A percentile compares a stretch with the other conserved stretches of the same genome.
phyloP scores from a whole-genome alignment of 768 basidiomycete species.

The Tulasnella sp. region DNA sequence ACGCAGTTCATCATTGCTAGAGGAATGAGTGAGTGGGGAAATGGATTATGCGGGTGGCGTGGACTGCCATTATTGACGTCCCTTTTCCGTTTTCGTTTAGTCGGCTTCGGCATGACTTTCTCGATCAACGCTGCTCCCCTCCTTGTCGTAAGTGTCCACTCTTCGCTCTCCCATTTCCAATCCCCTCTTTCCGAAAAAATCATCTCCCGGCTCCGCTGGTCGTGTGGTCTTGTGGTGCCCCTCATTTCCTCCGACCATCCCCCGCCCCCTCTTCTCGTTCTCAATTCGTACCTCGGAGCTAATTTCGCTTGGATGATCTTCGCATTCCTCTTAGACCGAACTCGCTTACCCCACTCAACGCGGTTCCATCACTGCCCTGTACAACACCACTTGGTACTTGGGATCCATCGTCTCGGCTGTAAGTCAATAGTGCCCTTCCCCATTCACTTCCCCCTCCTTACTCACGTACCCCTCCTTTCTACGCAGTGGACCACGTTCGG shows the following conservation, averaged over 20 bases:
- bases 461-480: background rate
- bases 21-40: slow-evolving; percentile 32
- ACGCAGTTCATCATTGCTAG: slow-evolving; percentile 51
- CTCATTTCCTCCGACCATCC: too few relatives aligned
- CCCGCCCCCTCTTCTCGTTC: too few relatives aligned
- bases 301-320: background rate
- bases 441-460: background rate
- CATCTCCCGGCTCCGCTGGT: background rate
- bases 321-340: slow-evolving; percentile 1
- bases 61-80: background rate
- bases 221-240: background rate
- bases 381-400: slow-evolving; percentile 68
- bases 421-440: background rate
- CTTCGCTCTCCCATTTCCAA: background rate
- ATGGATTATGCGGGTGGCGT: background rate
- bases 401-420: slow-evolving; percentile 46
- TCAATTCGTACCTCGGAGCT: background rate
- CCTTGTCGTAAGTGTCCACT: slow-evolving; percentile 8
- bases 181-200: background rate
- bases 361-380: slow-evolving; percentile 12
- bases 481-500: slow-evolving; percentile 40
- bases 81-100: slow-evolving; percentile 31
- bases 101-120: slow-evolving; percentile 56
- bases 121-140: slow-evolving; percentile 43
- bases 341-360: slow-evolving; percentile 60